phyloP scores from a whole-genome alignment of 1,284 basidiomycete species.

The Rhodotorula glutinis region DNA sequence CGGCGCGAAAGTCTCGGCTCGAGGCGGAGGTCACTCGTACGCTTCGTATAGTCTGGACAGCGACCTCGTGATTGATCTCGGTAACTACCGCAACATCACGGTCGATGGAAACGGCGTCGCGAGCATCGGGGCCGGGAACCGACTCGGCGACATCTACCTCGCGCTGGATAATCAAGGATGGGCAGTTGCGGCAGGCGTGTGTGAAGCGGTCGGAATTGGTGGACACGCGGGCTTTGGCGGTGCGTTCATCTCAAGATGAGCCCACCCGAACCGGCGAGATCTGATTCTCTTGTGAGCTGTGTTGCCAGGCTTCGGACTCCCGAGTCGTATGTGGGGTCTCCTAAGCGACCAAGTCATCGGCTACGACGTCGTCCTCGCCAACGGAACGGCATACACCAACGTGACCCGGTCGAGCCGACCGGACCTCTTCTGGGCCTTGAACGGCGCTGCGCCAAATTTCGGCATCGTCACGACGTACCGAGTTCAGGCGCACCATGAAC shows the following conservation, averaged over 20 bases:
- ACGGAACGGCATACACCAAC: slow-evolving; percentile 44
- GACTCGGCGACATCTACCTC: slow-evolving; percentile 48
- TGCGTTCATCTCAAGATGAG: neutral
- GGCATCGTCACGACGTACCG: slow-evolving; percentile 46
- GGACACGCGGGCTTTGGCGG: slow-evolving; percentile 46
- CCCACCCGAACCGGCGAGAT: neutral
- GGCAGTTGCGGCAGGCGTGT: slow-evolving; percentile 48
- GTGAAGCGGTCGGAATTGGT: slow-evolving; percentile 47
- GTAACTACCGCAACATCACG: slow-evolving; percentile 20
- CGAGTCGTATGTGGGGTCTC: slow-evolving; percentile 47
- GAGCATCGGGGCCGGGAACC: slow-evolving; percentile 44
- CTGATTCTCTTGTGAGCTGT: neutral
- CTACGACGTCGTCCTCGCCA: slow-evolving; percentile 48
- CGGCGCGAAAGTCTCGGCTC: slow-evolving; percentile 43
- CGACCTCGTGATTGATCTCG: slow-evolving; percentile 41
- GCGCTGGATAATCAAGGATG: slow-evolving; percentile 44
- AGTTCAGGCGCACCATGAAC: slow-evolving; percentile 29
- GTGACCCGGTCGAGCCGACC: slow-evolving; percentile 24
- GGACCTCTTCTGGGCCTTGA: slow-evolving; percentile 45
- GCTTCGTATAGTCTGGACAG: slow-evolving; percentile 46
- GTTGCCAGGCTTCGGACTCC: slow-evolving; percentile 36
- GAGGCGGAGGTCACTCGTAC: slow-evolving; percentile 49
- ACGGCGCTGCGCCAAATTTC: slow-evolving; percentile 47
- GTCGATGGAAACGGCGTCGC: slow-evolving; percentile 40
- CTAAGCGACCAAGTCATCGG: slow-evolving; percentile 45